Evolutionary conservation across 2,329 filamentous ascomycete species (phyloP), one percentile per base, ranked within the genome.

Genomic region (Chaetomiaceae sp.): DNA sequence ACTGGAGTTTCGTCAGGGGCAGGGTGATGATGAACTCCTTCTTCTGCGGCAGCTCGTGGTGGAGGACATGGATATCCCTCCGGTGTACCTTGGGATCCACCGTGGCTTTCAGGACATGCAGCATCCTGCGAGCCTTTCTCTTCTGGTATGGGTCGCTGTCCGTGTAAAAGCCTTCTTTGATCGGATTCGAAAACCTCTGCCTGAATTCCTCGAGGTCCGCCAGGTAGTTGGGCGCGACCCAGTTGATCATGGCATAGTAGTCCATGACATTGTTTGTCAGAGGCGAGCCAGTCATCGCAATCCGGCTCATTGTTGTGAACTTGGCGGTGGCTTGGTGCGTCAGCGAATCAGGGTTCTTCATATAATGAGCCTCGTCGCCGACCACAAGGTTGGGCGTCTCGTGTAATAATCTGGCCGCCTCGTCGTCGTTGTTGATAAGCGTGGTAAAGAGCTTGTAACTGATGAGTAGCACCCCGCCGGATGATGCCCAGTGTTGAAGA

Each of bases 211-310:
- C 58, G 9, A 74, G 65, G 3, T 77, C 73, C 0, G 88, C 88
- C 3, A 95, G 72, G 60, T 87, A 95, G 19, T 79, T 79, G 0
- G 86, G 86, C 1, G 87, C 83, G 41, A 93, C 81, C 88, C 88
- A 95, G 52, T 90, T 78, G 48, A 95, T 84, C 79, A 95, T 87
- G n/a, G 81, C 70, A 59, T 83, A 88, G 59, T 95, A 95, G 57
- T 96, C 90, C 22, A 76, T 70, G 0, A 95, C 79, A 42, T 88
- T 86, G 60, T 95, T 96, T 4, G 86, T 82, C 42, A 96, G 70
- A 1, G 90, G 90, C 0, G 89, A 91, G 1, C 89, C 90, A 1
- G 89, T 95, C 51, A 96, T 71, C 6, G 88, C 90, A 53, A 96
- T 86, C 10, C 89, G 81, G 49, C 75, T 83, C 44, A 70, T 77